phyloP scores from a whole-genome alignment of 2,329 filamentous ascomycete species.

The Pochonia chlamydosporia region DNA sequence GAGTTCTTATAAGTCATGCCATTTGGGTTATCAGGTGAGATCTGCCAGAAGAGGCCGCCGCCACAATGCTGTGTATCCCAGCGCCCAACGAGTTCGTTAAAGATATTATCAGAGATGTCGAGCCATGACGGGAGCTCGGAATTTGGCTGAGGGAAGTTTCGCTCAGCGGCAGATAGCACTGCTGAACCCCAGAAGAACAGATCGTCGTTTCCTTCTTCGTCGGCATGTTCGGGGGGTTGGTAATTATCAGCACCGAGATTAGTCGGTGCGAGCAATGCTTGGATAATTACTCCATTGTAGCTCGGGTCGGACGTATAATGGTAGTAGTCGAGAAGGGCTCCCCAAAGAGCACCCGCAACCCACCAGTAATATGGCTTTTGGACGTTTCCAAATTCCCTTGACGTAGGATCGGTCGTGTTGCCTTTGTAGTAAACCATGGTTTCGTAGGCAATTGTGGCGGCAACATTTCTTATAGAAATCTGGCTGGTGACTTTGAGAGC shows the following conservation, averaged over 20 bases:
- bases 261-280: constrained; percentile 50
- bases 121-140: constrained; percentile 55
- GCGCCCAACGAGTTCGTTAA: constrained; percentile 61
- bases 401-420: constrained; percentile 44
- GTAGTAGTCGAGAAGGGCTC: constrained; percentile 65
- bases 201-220: constrained; percentile 68
- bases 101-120: constrained; percentile 63
- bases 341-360: constrained; percentile 60
- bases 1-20: constrained; percentile 82
- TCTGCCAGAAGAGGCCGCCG: constrained; percentile 77
- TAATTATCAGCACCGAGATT: constrained; percentile 53
- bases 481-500: constrained; percentile 32
- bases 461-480: constrained; percentile 54
- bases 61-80: constrained; percentile 65
- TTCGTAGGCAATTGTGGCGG: constrained; percentile 55
- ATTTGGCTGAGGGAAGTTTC: constrained; percentile 59
- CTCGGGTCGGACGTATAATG: constrained; percentile 57
- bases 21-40: constrained; percentile 65
- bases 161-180: constrained; percentile 62
- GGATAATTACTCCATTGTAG: constrained; percentile 54
- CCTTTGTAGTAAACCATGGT: constrained; percentile 61
- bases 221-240: constrained; percentile 48
- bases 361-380: constrained; percentile 65
- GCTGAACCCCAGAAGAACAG: constrained; percentile 69
- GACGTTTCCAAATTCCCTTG: constrained; percentile 53